Evolutionary conservation across 2,329 filamentous ascomycete species (phyloP).

Genomic region (Colletotrichum tropicale): DNA sequence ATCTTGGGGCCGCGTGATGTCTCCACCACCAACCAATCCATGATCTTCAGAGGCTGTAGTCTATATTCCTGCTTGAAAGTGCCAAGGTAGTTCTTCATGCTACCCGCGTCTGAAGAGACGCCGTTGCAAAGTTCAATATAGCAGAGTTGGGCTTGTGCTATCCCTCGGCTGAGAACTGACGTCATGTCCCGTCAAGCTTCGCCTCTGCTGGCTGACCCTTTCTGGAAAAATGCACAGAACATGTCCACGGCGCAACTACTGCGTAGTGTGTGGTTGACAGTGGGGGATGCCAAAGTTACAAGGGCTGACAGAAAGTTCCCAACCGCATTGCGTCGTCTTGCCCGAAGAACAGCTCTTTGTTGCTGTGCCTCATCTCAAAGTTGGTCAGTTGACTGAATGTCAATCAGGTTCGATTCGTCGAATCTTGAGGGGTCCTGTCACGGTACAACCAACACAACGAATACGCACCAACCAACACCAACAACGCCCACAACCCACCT

Average conservation of each 20-base stretch:
- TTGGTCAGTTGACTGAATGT: not conserved
- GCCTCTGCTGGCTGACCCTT: not conserved
- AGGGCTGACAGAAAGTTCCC: not conserved
- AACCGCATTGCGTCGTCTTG: not conserved
- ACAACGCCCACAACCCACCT: not conserved
- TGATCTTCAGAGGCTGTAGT: not conserved
- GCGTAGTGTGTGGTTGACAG: not conserved
- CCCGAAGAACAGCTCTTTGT: not conserved
- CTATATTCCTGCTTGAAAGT: not conserved
- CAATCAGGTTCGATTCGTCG: not conserved
- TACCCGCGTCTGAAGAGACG: not conserved
- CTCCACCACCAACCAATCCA: not conserved
- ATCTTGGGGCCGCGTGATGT: not conserved
- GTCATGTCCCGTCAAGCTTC: not conserved
- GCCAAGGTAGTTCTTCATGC: conserved; percentile 2
- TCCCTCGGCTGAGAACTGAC: conserved; percentile 5
- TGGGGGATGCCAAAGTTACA: not conserved
- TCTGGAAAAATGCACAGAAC: not conserved
- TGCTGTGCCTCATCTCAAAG: not conserved
- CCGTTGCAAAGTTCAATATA: not conserved
- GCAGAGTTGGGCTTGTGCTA: not conserved
- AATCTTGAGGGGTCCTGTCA: not conserved
- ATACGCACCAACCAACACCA: not conserved
- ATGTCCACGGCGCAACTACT: not conserved
- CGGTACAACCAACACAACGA: not conserved